Conservation (phyloP, 169 alveolate species). For the Besnoitia besnoiti region DNA sequence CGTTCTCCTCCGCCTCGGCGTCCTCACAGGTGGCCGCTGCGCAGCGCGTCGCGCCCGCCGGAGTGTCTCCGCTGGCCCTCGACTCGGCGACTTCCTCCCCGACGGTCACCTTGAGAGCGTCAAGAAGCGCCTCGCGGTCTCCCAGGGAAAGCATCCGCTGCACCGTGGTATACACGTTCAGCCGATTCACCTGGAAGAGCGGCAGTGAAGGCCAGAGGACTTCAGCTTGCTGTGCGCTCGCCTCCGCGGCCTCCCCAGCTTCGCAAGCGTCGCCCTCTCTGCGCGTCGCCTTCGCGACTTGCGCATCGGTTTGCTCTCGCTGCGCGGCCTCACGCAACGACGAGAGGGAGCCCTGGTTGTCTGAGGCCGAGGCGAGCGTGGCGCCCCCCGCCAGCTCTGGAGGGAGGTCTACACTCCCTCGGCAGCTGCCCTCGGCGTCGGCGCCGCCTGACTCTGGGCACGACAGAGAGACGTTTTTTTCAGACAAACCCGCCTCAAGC, state of each 20-base stretch:
- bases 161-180: constrained; percentile 1
- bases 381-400: too few relatives aligned
- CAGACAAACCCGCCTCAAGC: neutral
- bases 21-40: neutral
- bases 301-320: neutral
- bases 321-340: neutral
- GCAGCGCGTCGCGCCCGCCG: neutral
- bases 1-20: neutral
- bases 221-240: neutral
- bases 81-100: neutral
- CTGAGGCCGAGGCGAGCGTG: neutral
- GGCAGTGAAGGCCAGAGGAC: neutral
- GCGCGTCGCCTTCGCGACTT: neutral
- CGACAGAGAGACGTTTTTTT: neutral
- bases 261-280: neutral
- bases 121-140: neutral
- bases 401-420: too few relatives aligned
- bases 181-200: neutral
- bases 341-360: neutral
- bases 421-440: too few relatives aligned
- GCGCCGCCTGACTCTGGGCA: too few relatives aligned
- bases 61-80: neutral
- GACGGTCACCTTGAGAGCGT: neutral
- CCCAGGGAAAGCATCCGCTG: constrained; percentile 20
- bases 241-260: neutral